Evolutionary conservation across 768 basidiomycete species (phyloP).

Genomic region (Trametes punicea): DNA sequence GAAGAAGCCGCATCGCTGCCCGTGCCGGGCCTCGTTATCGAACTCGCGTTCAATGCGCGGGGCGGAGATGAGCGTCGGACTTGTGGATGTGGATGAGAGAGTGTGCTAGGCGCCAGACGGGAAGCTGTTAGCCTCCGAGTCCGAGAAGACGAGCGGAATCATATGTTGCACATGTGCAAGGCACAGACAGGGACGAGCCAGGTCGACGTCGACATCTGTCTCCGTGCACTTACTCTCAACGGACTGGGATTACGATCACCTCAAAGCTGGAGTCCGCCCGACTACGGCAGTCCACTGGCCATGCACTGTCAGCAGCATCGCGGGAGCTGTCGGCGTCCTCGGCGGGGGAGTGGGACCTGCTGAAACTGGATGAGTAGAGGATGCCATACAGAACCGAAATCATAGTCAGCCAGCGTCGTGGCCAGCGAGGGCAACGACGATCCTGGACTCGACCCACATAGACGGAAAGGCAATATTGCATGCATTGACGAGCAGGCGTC

Average conservation of each 20-base stretch:
- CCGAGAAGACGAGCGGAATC: slow-evolving; percentile 3
- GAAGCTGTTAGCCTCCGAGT: neutral
- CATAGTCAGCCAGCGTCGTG: neutral
- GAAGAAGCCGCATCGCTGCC: neutral
- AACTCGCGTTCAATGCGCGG: neutral
- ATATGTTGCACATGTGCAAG: slow-evolving; percentile 7
- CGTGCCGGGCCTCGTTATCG: neutral
- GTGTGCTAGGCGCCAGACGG: neutral
- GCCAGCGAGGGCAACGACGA: neutral
- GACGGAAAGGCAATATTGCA: slow-evolving; percentile 1
- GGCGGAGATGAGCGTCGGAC: slow-evolving; percentile 4
- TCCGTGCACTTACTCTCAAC: neutral
- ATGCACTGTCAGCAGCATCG: neutral
- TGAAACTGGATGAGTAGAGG: neutral
- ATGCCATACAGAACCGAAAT: neutral
- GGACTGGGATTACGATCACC: too few species aligned
- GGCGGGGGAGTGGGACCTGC: slow-evolving; percentile 1
- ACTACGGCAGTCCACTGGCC: neutral
- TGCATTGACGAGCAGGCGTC: neutral
- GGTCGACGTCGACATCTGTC: neutral
- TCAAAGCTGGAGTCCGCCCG: too few species aligned
- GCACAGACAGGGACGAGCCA: slow-evolving; percentile 1
- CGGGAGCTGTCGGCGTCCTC: slow-evolving; percentile 4
- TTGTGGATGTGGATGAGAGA: neutral
- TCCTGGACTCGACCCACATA: neutral